Base-by-base conservation (phyloP, 2,329 filamentous ascomycete species). In the Aspergillus alliaceus region DNA sequence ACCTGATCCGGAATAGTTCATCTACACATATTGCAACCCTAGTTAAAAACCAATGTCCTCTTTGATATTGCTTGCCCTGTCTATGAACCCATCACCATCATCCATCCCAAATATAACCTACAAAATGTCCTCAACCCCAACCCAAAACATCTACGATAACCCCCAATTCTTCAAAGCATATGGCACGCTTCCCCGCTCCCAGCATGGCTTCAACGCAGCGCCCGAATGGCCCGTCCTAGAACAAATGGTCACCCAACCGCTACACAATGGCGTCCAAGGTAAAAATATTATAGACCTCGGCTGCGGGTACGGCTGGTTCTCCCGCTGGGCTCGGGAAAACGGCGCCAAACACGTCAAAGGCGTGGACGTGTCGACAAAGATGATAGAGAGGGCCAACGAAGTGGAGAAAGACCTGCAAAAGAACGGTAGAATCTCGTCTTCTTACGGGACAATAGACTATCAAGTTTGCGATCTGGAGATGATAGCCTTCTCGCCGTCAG, bases 241-340 rank as follows among this genome's bases (percentile, higher is more conserved):
- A 24, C 57, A 68, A 4, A 73, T 81, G 65, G 66, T 81, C 40
- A 52, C 54, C 8, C 8, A 25, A 15, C 12, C 20, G 24, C 12
- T 12, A 1, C 6, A 42, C 15, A 1, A 5, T 15, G 20, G 20
- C 8, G 25, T 42, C 18, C 4, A 44, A 6, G 71, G 65, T n/a
- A 57, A 66, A 4, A 62, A 58, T 15, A 64, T 80, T 29, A 72
- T 81, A 8, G 78, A 81, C 63, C 70, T 81, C 4, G 79, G 78
- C 4, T 81, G 79, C 62, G 79, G 78, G 14, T 76, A 78, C 59
- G 79, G 79, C 20, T 80, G 77, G 77, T 79, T 80, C 58, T 66
- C 71, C 31, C 75, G 77, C n/a, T 80, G 73, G 70, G 75, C 77
- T 11, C 62, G 67, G 49, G 72, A 74, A 37, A 64, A 72, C 20